Evolutionary conservation across 441 rosid genomes (phyloP), one percentile per base, ranked within the genome.

Genomic region (Bruguiera hainesii): DNA sequence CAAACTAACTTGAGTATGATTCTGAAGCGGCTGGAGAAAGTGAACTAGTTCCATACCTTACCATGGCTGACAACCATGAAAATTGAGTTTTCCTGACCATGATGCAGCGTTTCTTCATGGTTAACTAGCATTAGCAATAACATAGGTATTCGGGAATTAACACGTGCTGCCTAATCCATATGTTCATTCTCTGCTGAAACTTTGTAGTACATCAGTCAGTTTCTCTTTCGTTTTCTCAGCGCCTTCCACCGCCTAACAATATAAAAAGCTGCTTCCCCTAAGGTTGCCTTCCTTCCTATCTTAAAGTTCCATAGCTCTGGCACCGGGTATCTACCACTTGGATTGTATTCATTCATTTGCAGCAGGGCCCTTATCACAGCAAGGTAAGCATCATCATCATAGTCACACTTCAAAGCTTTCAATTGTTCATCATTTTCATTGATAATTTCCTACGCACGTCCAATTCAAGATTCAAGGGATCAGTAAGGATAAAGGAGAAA

Each of bases 401-500:
- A 64, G 18, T 85, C 77, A 3, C 48, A 35, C 77, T 75, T 83
- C 46, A 85, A 64, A 6, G 13, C 70, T 53, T 57, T 53, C 63
- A 89, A 63, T 67, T 83, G 82, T 63, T 77, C 70, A 76, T 85
- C 91, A n/a, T 77, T 73, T 39, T 75, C 78, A 28, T 85, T 48
- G n/a, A 85, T 64, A 9, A 72, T 59, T 61, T 69, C 83, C 91
- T 89, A 52, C 13, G 3, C 65, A 73, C 7, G 35, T 70, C 61
- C 59, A 70, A 60, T 26, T 60, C 2, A n/a, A 60, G 28, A 37
- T 39, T n/a, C 8, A 52, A 8, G 16, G 9, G 35, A 29, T 20
- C 20, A 0, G 25, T 5, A 31, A 33, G 21, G 42, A 56, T n/a
- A 29, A 48, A 25, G 5, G 50, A 15, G 29, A 6, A 66, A 31